A percentile compares a stretch with the other conserved stretches of the same genome.
Evolutionary conservation across 1,284 basidiomycete genomes (phyloP).

Genomic region (Inonotus obliquus): DNA sequence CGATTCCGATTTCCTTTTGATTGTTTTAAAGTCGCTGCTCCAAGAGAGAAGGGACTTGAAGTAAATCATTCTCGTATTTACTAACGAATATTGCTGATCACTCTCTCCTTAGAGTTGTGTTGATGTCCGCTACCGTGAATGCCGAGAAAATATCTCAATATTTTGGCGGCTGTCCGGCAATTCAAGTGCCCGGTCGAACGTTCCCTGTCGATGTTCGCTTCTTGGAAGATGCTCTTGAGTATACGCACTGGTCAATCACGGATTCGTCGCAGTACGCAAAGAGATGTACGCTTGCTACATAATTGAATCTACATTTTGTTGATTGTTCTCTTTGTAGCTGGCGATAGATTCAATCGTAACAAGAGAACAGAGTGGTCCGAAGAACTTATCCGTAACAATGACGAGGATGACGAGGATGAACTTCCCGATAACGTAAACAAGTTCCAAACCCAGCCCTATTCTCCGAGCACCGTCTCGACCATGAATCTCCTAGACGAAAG

Average conservation of each 20-base stretch:
- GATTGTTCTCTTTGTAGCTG: slow-evolving; percentile 29
- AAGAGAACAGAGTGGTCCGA: slow-evolving; percentile 74
- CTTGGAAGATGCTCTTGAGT: slow-evolving; percentile 91
- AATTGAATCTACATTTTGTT: neutral
- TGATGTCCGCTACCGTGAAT: slow-evolving; percentile 98
- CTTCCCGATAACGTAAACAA: slow-evolving; percentile 41
- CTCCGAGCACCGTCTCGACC: slow-evolving; percentile 68
- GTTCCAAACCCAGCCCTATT: slow-evolving; percentile 64
- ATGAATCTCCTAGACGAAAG: slow-evolving; percentile 89
- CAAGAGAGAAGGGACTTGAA: slow-evolving; percentile 80
- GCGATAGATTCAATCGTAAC: slow-evolving; percentile 59
- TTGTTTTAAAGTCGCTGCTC: slow-evolving; percentile 90
- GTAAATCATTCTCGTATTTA: slow-evolving; percentile 35
- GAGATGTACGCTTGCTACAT: slow-evolving; percentile 43
- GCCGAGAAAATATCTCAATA: slow-evolving; percentile 92
- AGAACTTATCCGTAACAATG: slow-evolving; percentile 52
- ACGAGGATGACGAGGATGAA: slow-evolving; percentile 70
- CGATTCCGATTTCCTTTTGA: slow-evolving; percentile 95
- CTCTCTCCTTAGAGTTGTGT: slow-evolving; percentile 60
- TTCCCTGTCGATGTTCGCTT: slow-evolving; percentile 90
- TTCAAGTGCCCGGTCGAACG: slow-evolving; percentile 93
- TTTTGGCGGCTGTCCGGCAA: slow-evolving; percentile 86
- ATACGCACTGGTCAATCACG: slow-evolving; percentile 80
- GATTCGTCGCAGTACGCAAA: slow-evolving; percentile 84
- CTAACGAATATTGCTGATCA: neutral